Base-by-base conservation (phyloP, 225 moss, liverwort and hornwort genomes). In the Takakia lepidozioides region DNA sequence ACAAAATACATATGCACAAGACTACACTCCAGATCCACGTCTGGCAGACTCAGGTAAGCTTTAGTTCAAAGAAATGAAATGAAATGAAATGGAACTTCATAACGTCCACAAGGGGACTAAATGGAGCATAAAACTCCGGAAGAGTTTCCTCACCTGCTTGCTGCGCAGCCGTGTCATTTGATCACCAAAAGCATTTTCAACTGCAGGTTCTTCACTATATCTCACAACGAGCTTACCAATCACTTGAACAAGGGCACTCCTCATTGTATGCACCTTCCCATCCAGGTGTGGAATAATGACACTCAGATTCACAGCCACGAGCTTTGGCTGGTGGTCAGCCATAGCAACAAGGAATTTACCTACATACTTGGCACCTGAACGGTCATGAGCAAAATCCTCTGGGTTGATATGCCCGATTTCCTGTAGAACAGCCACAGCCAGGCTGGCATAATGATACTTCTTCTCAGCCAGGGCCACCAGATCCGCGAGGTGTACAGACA, bases 201-300 rank as follows among this genome's bases (percentile, higher is more conserved):
- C 60, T 46, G 73, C 66, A 49, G 65, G 68, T 37, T 87, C 79
- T 54, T 78, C 87, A 30, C 72, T 58, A 25, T 75, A 82, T 70
- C 75, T 85, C 29, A 80, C 75, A 41, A 91, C 73, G 55, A 98
- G 64, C 36, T 68, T 69, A 46, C 95, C 95, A 59, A 91, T 78
- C 51, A 98, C 64, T 63, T 87, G 87, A 14, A 98, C 85, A 29
- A 98, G 13, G 7, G 82, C 84, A 34, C 83, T 98, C 43, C 95
- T 90, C 77, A 98, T 91, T 44, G 83, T 91, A 51, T 98, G 81
- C 4, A 84, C 61, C 6, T 98, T 86, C 3, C 95, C 95, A 60
- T 98, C 87, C 67, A 98, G 48, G 70, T 91, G 87, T 38, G 74
- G 57, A 35, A 82, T 77, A 49, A 98, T 66, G 28, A 90, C 54